Evolutionary conservation across 768 basidiomycete genomes (phyloP), one percentile per base, ranked within the genome.

Genomic region (Suillus clintonianus): DNA sequence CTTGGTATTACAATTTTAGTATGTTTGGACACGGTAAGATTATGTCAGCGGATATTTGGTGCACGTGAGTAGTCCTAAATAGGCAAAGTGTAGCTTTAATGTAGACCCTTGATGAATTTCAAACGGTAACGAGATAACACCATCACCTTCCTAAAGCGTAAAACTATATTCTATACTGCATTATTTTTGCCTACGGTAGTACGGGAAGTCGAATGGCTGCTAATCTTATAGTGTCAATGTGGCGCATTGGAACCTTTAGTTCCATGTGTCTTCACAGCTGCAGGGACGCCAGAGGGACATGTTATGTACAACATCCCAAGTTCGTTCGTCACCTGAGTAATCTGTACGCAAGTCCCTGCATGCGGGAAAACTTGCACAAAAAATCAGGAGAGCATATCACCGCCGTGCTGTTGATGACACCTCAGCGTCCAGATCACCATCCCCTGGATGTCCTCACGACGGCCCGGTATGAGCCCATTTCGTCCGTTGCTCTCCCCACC

Each of bases 401-500:
- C n/a, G 24, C n/a, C 56, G 55, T 39, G 55, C 22, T 11, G 37
- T 39, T 24, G 27, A 37, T 17, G 24, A 6, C 15, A 17, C 10
- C 15, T 39, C 54, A 55, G 14, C 22, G 14, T 24, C 50, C 50
- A 19, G 32, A 51, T 10, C 10, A 51, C 11, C 10, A 19, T 1
- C 50, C 50, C 30, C 34, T 36, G 34, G 8, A 55, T 37, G 15
- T 24, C 22, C 54, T 55, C 22, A 37, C 36, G 36, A 55, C 54
- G n/a, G 58, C 30, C 9, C 15, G 42, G 58, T 32, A 50, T 43
- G 63, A 30, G 32, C 64, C 76, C 75, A 77, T 37, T 71, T 68
- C 15, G 32, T 41, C 4, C 66, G 64, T 53, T 84, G 76, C 61
- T 83, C 80, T 71, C 86, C 82, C 92, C 92, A 94, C 92, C 92